These are phyloP conservation scores for Populus ilicifolia DNA, from an alignment of 345 rosid genomes.

Conservation along the genomic window DNA sequence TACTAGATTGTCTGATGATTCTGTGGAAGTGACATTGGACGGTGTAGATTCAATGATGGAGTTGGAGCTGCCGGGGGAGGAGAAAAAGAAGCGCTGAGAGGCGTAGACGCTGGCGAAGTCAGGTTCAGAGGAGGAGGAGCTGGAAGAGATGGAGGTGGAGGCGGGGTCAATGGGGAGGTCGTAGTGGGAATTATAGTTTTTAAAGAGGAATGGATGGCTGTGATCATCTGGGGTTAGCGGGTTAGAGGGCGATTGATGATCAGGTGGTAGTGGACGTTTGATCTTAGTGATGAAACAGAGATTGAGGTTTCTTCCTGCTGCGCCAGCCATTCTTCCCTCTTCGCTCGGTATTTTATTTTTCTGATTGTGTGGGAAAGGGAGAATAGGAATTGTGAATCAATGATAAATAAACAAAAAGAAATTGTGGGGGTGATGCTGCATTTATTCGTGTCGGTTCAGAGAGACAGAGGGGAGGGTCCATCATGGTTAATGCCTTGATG, in stretches of 20 bases:
- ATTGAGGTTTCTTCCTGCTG: constrained; percentile 41
- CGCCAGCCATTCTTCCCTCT: constrained; percentile 24
- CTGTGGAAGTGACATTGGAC: constrained; percentile 21
- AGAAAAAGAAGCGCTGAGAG: constrained; percentile 85
- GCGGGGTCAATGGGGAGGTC: constrained; percentile 20
- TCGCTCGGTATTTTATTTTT: neutral
- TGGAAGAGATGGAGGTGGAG: constrained; percentile 5
- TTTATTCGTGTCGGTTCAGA: neutral
- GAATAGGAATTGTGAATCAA: neutral
- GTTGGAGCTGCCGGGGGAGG: constrained; percentile 85
- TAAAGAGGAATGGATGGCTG: constrained; percentile 20
- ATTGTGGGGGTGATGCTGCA: neutral
- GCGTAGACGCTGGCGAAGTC: constrained; percentile 69
- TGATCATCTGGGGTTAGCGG: constrained; percentile 5
- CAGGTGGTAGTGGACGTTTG: constrained; percentile 25
- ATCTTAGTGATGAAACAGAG: constrained; percentile 48
- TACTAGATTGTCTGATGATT: constrained; percentile 16
- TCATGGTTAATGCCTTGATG: neutral
- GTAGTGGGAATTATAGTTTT: constrained; percentile 46
- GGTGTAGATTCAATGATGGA: constrained; percentile 67
- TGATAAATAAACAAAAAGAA: neutral
- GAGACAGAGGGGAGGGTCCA: neutral
- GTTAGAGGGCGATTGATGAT: constrained; percentile 6
- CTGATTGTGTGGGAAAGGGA: neutral
- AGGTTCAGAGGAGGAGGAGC: constrained; percentile 34